Percentiles rank a stretch among this genome's conserved stretches.
Evolutionary conservation across 495 filamentous ascomycete genomes (phyloP).

Genomic region (Neurospora sp.): DNA sequence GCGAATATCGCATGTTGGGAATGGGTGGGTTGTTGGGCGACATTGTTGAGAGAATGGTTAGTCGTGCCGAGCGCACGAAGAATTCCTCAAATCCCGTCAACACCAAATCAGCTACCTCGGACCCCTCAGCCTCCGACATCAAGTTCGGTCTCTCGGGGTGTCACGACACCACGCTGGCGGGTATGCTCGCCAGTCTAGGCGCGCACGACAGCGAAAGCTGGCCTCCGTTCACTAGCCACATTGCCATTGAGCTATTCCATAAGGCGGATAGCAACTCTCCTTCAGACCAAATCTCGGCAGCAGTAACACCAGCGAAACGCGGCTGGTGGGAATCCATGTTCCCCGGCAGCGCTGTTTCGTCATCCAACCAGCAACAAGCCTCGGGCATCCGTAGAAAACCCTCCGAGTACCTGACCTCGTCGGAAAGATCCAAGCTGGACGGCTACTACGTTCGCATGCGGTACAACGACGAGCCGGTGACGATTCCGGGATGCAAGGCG

Average conservation of each 20-base stretch:
- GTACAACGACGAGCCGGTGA: constrained; percentile 78
- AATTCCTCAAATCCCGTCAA: neutral
- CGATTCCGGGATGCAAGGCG: constrained; percentile 68
- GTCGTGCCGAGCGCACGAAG: constrained; percentile 42
- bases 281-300: neutral
- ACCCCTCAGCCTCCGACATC: constrained; percentile 25
- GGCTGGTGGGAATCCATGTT: constrained; percentile 42
- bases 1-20: constrained; percentile 76
- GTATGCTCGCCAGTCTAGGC: constrained; percentile 65
- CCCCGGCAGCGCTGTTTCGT: constrained; percentile 9
- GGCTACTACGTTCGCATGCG: constrained; percentile 88
- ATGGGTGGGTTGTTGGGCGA: constrained; percentile 81
- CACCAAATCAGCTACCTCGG: neutral
- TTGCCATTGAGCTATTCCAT: constrained; percentile 84
- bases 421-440: constrained; percentile 45
- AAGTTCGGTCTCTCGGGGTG: constrained; percentile 66
- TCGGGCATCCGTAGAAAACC: constrained; percentile 41
- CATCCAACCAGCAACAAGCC: constrained; percentile 4
- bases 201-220: constrained; percentile 63
- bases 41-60: constrained; percentile 74
- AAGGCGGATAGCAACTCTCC: constrained; percentile 21
- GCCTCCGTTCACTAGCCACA: constrained; percentile 86
- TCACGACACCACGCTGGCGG: constrained; percentile 90
- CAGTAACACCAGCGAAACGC: constrained; percentile 10
- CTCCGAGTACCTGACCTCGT: constrained; percentile 33